Base-by-base conservation (phyloP, 2,329 filamentous ascomycete species). In the Tolypocladium nubicola region DNA sequence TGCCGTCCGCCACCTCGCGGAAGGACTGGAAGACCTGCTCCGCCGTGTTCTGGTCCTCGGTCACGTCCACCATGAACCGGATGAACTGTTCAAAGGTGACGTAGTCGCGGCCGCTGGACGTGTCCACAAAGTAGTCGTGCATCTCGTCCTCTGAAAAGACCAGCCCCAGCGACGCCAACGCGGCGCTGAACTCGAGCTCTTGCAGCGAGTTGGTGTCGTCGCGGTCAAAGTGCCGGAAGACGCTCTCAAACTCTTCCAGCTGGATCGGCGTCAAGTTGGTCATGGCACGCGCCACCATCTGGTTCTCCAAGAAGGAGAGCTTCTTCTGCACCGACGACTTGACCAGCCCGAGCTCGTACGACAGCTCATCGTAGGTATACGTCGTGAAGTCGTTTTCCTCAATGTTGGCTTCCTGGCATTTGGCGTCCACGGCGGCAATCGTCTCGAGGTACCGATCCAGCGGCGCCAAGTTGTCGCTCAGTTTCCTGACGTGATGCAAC, bases 321-420 rank as follows among this genome's bases (percentile, higher is more conserved):
- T 99, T 99, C 79, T 97, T 99, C 62, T 91, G 88, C 35, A 97
- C 93, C 13, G 89, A 94, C 37, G 89, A 87, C 70, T 91, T 92
- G 58, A 97, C 94, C 37, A 99, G 81, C 19, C 90, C 86, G 58
- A 97, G 81, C 74, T 99, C 94, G 74, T 99, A 99, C 59, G 86
- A 85, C 47, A 99, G 81, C 73, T 99, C 94, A 69, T 99, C 94
- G 71, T 97, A 94, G 11, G 93, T 96, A 74, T 97, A 97, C 10
- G 93, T 97, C n/a, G 94, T 99, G 72, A 94, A 97, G 76, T 99
- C 94, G 72, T 99, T 99, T 68, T 99, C 94, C 73, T 99, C 94
- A 62, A 99, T 97, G 70, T 99, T 97, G 61, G 94, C 94, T 76
- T 97, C 93, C 59, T 87, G 83, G 70, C 94, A 99, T 73, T 96